Evolutionary conservation across 202 grass and related monocot genomes (phyloP).

Genomic region (Alloteropsis angusta): DNA sequence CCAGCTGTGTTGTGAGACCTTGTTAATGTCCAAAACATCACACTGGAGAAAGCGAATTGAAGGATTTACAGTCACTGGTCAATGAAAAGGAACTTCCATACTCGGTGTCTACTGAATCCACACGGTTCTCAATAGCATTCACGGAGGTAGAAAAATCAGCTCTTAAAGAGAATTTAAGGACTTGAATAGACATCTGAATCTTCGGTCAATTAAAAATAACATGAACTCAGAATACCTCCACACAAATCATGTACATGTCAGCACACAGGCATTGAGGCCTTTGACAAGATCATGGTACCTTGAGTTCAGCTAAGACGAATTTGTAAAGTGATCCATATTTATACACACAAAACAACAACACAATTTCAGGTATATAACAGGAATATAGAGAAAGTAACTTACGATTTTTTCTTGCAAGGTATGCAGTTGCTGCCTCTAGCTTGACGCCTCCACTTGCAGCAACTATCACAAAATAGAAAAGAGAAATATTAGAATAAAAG

Average conservation of each 20-base stretch:
- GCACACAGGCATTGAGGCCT: background rate
- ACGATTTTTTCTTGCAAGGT: constrained; percentile 59
- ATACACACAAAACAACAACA: background rate
- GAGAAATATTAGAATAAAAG: constrained; percentile 16
- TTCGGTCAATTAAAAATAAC: background rate
- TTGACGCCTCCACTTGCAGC: constrained; percentile 54
- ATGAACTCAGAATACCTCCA: background rate
- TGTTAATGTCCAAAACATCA: background rate
- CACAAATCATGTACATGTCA: background rate
- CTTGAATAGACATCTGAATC: background rate
- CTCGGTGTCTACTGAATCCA: background rate
- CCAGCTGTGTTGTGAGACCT: background rate
- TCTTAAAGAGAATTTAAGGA: background rate
- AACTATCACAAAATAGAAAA: constrained; percentile 36
- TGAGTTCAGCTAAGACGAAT: background rate
- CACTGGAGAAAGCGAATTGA: background rate
- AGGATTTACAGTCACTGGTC: background rate
- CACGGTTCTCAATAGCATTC: background rate
- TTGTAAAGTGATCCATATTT: background rate
- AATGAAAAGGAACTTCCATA: background rate
- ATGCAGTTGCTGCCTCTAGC: constrained; percentile 55
- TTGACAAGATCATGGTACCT: background rate
- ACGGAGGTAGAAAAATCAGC: background rate
- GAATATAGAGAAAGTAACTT: constrained; percentile 14
- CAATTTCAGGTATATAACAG: background rate